phyloP scores from a whole-genome alignment of 495 filamentous ascomycete genomes.

The Hyaloscypha finlandica region DNA sequence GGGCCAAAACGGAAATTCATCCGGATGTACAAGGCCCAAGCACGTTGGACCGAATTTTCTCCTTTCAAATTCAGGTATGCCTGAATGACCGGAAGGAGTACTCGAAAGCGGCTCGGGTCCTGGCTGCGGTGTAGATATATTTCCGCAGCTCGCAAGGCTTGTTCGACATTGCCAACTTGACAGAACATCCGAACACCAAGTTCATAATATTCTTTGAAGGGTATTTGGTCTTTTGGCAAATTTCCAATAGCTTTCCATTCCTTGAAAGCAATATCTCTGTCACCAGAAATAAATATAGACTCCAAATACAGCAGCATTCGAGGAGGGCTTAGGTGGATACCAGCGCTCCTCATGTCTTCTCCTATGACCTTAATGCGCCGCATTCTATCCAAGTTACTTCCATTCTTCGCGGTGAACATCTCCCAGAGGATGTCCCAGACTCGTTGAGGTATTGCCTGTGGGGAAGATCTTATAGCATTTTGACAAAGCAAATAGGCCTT shows the following conservation, averaged over 20 bases:
- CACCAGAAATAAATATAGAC: conserved; percentile 60
- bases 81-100: conserved; percentile 67
- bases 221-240: conserved; percentile 17
- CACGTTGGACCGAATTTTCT: conserved; percentile 40
- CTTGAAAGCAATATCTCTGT: conserved; percentile 59
- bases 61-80: conserved; percentile 44
- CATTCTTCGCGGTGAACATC: conserved; percentile 38
- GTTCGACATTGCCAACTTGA: conserved; percentile 57
- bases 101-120: conserved; percentile 51
- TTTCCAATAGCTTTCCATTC: conserved; percentile 57
- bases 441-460: conserved; percentile 44
- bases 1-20: conserved; percentile 60
- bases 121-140: conserved; percentile 55
- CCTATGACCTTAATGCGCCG: conserved; percentile 59
- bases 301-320: conserved; percentile 68
- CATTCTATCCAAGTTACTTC: conserved; percentile 54
- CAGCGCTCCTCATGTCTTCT: conserved; percentile 61
- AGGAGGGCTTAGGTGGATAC: conserved; percentile 50
- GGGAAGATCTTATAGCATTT: conserved; percentile 44
- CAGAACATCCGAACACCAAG: conserved; percentile 70
- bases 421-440: conserved; percentile 60
- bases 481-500: conserved; percentile 48
- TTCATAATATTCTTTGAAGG: conserved; percentile 59
- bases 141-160: conserved; percentile 63
- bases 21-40: conserved; percentile 68